These are phyloP conservation scores for Solanum aculeatissimum DNA, from an alignment of 305 asterid genomes.

Conservation along the genomic window DNA sequence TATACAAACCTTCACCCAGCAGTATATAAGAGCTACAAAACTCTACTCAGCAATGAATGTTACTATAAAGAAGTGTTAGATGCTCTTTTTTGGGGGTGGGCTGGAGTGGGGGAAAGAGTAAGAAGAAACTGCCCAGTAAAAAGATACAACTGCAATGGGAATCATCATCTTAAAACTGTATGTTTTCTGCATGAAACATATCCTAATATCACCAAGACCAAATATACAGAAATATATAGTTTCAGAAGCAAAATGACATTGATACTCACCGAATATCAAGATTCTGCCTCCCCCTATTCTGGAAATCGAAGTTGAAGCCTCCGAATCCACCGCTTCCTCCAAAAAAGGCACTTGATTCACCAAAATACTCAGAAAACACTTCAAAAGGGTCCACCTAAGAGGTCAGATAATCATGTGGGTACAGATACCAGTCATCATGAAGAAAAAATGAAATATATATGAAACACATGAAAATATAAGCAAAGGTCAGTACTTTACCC, in stretches of 20 bases:
- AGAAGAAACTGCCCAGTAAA: background rate
- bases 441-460: background rate
- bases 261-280: slow-evolving; percentile 69
- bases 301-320: slow-evolving; percentile 44
- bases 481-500: slow-evolving; percentile 24
- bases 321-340: slow-evolving; percentile 49
- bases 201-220: background rate
- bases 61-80: background rate
- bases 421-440: background rate
- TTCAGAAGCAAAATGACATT: background rate
- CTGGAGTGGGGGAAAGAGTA: background rate
- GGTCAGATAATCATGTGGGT: background rate
- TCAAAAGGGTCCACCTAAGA: slow-evolving; percentile 81
- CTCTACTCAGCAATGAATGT: background rate
- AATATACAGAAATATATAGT: background rate
- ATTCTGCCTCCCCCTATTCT: slow-evolving; percentile 41
- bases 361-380: slow-evolving; percentile 64
- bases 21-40: background rate
- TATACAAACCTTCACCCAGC: background rate
- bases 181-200: background rate
- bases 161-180: background rate
- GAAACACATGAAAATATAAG: background rate
- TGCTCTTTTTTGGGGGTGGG: background rate
- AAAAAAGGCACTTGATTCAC: slow-evolving; percentile 55
- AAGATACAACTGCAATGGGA: background rate